Base-by-base conservation (phyloP, 2,329 filamentous ascomycete species). In the Calonectria hawksworthii region DNA sequence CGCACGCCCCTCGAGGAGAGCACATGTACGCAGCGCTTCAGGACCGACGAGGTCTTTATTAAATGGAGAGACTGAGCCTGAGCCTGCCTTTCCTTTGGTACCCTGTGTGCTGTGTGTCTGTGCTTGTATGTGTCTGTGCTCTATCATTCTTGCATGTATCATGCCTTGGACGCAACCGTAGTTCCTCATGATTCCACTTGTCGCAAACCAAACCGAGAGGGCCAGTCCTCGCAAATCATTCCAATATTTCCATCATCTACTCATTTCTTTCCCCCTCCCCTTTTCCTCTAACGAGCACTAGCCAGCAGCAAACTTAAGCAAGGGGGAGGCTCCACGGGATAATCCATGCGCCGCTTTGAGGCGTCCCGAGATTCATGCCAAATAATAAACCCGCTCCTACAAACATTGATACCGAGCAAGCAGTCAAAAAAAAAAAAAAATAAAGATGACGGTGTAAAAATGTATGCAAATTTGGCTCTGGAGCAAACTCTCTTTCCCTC, bases 11-110 rank as follows among this genome's bases (percentile, higher is more conserved):
- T 99, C 61, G 92, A 93, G 76, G 94, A 98, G 56, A 96, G 94
- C 79, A 95, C 94, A 16, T 98, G 94, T 85, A 96, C 94, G 18
- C 95, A 96, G 84, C 89, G 95, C 69, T 96, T 96, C 83, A 92
- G 94, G 80, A 96, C 94, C 7, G 94, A 96, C 82, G 94, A 96
- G 84, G 94, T 96, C 26, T 91, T 93, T 79, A 91, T 96, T 64
- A 92, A 94, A 83, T 96, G 94, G 94, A 92, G 94, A 83, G 92
- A 95, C 82, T 91, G 79, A 82, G 74, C 61, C 10, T 52, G 77
- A 73, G 70, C 64, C 34, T 34, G 59, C 70, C 64, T 68, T 73
- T 70, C 36, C 32, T 56, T 32, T 41, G 28, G 28, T 63, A 34
- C 44, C 63, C 34, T 47, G 67, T 67, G 34, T 64, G 66, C 59